Conservation (phyloP, 2,329 filamentous ascomycete genomes). For the Cordyceps javanica region DNA sequence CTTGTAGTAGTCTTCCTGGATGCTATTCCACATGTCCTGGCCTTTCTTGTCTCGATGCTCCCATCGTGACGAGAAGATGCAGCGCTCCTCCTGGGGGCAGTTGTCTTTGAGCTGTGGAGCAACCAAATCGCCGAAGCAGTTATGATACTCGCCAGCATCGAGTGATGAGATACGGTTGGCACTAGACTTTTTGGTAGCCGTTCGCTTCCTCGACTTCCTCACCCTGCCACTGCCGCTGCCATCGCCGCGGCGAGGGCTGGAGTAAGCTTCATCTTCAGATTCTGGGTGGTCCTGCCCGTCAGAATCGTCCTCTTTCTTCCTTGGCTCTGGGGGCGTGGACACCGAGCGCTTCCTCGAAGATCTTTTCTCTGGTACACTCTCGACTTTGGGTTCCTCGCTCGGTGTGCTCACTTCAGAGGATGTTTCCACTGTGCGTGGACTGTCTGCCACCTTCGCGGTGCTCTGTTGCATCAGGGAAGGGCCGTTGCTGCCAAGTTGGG, state of each 20-base stretch:
- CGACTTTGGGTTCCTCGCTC: background rate
- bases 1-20: constrained; percentile 36
- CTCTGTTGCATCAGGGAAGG: constrained; percentile 21
- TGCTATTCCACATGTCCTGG: constrained; percentile 53
- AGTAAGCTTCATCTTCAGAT: background rate
- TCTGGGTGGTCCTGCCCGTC: background rate
- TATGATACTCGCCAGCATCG: constrained; percentile 27
- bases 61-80: constrained; percentile 44
- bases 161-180: constrained; percentile 10
- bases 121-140: constrained; percentile 28
- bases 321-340: background rate
- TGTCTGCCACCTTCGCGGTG: constrained; percentile 15
- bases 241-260: background rate
- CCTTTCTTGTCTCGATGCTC: constrained; percentile 41
- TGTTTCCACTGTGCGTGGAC: background rate
- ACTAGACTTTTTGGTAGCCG: constrained; percentile 1
- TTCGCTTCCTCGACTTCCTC: constrained; percentile 3
- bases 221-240: background rate
- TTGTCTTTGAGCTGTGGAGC: constrained; percentile 35
- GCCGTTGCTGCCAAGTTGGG: constrained; percentile 22
- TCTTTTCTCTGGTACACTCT: background rate
- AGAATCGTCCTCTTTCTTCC: background rate
- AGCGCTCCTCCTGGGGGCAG: constrained; percentile 42
- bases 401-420: constrained; percentile 4
- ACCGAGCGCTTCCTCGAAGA: background rate